A percentile compares a stretch with the other conserved stretches of the same genome.
phyloP scores from a whole-genome alignment of 345 rosid genomes.

The Populus deltoides region DNA sequence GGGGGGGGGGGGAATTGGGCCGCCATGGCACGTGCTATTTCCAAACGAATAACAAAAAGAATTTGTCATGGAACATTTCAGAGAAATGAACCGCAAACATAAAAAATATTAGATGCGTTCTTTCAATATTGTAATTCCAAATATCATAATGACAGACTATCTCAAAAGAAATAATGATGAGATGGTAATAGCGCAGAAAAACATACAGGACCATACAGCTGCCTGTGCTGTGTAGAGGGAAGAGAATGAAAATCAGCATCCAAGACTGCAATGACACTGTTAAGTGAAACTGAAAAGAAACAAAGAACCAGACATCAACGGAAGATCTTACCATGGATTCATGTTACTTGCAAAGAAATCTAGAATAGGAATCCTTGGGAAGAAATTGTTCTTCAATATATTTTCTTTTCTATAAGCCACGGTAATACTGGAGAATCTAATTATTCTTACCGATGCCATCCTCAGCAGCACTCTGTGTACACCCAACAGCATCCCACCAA shows the following conservation, averaged over 20 bases:
- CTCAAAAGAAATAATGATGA: not conserved
- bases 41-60: conserved; percentile 12
- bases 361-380: not conserved
- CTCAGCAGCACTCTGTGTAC: conserved; percentile 99
- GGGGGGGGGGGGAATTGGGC: not conserved
- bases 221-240: conserved; percentile 87
- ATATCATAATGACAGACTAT: not conserved
- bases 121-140: not conserved
- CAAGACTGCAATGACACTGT: conserved; percentile 96
- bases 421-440: not conserved
- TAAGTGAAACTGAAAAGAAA: conserved; percentile 74
- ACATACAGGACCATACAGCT: conserved; percentile 98
- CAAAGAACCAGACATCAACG: not conserved
- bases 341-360: not conserved
- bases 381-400: not conserved
- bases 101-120: not conserved
- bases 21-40: not conserved
- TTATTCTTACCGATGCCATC: conserved; percentile 74
- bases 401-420: not conserved
- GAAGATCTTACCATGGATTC: not conserved
- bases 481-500: conserved; percentile 99
- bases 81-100: not conserved
- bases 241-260: conserved; percentile 99
- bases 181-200: conserved; percentile 8
- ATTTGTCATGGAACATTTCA: not conserved